Conservation (phyloP, 768 basidiomycete species). For the Cystobasidium tubakii region DNA sequence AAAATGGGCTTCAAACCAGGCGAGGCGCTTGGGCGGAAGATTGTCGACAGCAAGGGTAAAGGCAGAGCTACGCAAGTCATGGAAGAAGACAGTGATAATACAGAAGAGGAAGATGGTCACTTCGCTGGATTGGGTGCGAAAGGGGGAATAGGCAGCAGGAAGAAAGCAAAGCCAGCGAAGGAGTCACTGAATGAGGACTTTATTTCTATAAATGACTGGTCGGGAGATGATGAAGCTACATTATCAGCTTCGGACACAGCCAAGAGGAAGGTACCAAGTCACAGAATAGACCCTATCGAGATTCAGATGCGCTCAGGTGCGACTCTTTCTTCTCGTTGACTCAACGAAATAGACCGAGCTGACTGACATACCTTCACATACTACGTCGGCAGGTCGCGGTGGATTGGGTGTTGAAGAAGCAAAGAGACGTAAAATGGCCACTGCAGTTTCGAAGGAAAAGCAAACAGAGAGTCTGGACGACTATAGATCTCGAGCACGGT, state of each 20-base stretch:
- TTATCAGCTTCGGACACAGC: neutral
- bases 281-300: conserved; percentile 40
- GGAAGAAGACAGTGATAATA: neutral
- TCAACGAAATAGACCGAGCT: neutral
- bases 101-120: neutral
- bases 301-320: conserved; percentile 41
- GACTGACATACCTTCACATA: neutral
- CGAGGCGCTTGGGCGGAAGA: conserved; percentile 41
- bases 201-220: neutral
- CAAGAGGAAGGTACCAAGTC: neutral
- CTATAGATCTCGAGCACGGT: conserved; percentile 39
- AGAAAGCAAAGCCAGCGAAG: neutral
- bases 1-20: conserved; percentile 46
- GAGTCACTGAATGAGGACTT: neutral
- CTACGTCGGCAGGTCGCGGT: conserved; percentile 36
- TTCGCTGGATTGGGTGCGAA: neutral
- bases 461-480: neutral
- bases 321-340: neutral
- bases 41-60: neutral
- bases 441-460: neutral
- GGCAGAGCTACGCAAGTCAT: neutral
- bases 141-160: conserved; percentile 35
- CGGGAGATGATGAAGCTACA: neutral
- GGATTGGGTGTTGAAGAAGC: conserved; percentile 42
- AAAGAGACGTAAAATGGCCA: neutral